These are phyloP conservation scores for Erodium texanum DNA, from an alignment of 441 rosid species.

Conservation along the genomic window DNA sequence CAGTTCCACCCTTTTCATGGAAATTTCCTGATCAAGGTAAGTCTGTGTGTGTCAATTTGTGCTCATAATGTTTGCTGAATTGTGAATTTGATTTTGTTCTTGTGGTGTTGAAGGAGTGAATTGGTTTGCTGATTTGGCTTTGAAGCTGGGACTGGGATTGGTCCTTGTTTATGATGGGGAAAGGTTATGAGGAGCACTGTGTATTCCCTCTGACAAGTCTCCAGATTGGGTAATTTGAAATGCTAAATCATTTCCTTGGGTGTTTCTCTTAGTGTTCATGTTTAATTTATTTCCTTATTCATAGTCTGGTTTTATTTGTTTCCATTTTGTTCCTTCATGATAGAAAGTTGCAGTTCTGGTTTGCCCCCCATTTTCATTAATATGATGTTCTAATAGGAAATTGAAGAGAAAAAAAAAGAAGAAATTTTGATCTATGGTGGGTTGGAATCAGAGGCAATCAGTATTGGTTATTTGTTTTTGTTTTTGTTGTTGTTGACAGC, in stretches of 20 bases:
- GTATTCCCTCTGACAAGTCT: constrained; percentile 5
- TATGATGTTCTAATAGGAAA: neutral
- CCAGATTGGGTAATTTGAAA: constrained; percentile 8
- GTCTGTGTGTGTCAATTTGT: neutral
- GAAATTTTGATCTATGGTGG: neutral
- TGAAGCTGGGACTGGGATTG: neutral
- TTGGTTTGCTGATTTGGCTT: neutral
- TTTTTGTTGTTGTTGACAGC: neutral
- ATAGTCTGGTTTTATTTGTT: neutral
- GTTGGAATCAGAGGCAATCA: neutral
- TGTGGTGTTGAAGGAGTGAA: constrained; percentile 2
- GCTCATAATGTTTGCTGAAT: neutral
- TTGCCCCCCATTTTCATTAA: neutral
- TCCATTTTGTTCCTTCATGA: neutral
- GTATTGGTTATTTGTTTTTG: neutral
- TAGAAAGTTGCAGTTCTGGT: neutral
- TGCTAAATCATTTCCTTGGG: neutral
- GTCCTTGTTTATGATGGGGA: neutral
- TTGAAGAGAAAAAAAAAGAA: neutral
- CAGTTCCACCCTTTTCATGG: neutral
- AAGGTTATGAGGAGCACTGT: constrained; percentile 1
- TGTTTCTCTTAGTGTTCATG: neutral
- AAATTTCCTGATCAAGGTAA: neutral
- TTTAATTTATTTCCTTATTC: neutral
- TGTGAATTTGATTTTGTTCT: neutral